A percentile compares a stretch with the other conserved stretches of the same genome.
phyloP scores from a whole-genome alignment of 2,329 filamentous ascomycete genomes.

The Claviceps pusilla region DNA sequence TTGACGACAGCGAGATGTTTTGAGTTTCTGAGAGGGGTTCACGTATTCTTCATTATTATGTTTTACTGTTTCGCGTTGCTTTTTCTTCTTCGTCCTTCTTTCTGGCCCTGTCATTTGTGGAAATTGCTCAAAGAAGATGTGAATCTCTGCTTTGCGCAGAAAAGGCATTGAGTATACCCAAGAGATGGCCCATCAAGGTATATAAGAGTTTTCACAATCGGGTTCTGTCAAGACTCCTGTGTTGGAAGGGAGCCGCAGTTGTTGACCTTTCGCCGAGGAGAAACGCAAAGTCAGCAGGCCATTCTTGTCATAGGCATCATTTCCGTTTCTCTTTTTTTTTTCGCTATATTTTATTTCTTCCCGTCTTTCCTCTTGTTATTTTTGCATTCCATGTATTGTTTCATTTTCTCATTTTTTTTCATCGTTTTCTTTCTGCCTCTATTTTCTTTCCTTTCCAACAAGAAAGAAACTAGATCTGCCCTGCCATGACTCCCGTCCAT shows the following conservation, averaged over 20 bases:
- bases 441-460: neutral
- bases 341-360: neutral
- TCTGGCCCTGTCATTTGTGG: neutral
- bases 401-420: neutral
- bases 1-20: constrained; percentile 42
- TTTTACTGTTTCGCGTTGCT: neutral
- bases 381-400: neutral
- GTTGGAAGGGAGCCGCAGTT: no score
- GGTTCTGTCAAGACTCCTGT: no score
- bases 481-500: neutral
- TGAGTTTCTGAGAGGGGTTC: constrained; percentile 12
- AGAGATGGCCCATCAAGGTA: neutral
- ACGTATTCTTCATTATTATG: neutral
- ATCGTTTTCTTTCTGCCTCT: neutral
- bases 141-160: neutral
- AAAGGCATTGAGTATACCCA: neutral
- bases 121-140: neutral
- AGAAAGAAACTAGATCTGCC: neutral
- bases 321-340: neutral
- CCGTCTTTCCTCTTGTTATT: neutral
- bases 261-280: no score
- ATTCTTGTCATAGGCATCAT: no score
- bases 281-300: no score
- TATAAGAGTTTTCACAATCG: no score
- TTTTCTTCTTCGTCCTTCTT: neutral